Evolutionary conservation across 202 grass and related monocot genomes (phyloP).

Genomic region (Hordeum pubiflorum): DNA sequence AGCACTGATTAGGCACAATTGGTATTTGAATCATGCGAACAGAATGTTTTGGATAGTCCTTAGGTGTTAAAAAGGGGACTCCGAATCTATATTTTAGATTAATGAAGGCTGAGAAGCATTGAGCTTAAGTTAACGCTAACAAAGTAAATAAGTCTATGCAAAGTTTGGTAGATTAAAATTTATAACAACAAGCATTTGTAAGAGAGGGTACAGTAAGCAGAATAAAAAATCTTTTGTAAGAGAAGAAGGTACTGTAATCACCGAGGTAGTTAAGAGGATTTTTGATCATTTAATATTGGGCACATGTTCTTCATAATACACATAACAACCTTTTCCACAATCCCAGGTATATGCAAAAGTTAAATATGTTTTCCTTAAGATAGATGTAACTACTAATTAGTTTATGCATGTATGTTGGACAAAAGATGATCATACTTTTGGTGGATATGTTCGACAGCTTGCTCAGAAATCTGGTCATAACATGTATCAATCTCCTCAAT

Average conservation of each 20-base stretch:
- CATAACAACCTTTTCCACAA: not conserved
- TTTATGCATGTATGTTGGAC: not conserved
- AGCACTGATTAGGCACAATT: not conserved
- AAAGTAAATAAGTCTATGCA: not conserved
- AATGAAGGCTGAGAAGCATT: not conserved
- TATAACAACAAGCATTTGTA: not conserved
- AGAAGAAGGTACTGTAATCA: not conserved
- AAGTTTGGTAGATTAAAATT: conserved; percentile 8
- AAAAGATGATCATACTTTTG: conserved; percentile 62
- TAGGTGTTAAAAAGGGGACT: not conserved
- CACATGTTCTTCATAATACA: not conserved
- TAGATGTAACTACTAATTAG: not conserved
- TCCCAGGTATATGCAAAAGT: not conserved
- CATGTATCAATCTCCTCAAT: conserved; percentile 88
- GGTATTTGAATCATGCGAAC: not conserved
- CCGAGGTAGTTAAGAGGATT: not conserved
- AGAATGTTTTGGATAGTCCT: not conserved
- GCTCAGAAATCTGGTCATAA: conserved; percentile 86
- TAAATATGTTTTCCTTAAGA: conserved; percentile 11
- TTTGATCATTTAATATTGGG: not conserved
- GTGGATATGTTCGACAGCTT: conserved; percentile 95
- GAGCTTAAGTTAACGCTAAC: not conserved
- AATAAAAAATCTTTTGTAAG: not conserved
- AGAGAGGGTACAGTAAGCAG: not conserved
- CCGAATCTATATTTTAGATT: not conserved